Base-by-base conservation (phyloP, 2,329 filamentous ascomycete species). In the Elsinoe ampelina region DNA sequence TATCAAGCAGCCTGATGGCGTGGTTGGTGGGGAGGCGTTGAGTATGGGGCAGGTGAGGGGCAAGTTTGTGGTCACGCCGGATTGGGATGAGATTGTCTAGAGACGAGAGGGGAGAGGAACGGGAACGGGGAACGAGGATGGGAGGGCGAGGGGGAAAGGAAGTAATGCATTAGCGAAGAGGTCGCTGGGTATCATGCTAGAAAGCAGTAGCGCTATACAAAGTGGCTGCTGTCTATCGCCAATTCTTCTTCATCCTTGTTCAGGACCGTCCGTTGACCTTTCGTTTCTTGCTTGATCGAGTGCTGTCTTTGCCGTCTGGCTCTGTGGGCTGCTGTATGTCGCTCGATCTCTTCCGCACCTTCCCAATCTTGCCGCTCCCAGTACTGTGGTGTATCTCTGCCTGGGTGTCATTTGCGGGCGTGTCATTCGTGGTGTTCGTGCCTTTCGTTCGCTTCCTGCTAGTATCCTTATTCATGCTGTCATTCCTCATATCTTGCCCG, bases 1-100 rank as follows among this genome's bases (percentile, higher is more conserved):
- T 22, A 58, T 54, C 1, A 59, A 61, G 35, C 58, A 60, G 7
- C 55, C 69, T 13, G 67, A 68, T 43, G 58, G 64, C 11, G 57
- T 58, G 19, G 61, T 60, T 15, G 69, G 67, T 12, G 75, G 74
- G 1, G 71, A 73, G 57, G 75, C 77, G 36, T 77, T 77, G 68
- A 77, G 77, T 2, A 79, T 85, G 72, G 82, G 81, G 7, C 77
- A 82, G 63, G 73, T 85, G n/a, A 80, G 78, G 67, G 80, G 79
- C 55, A 84, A 83, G 68, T 83, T 84, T 64, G 79, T 84, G 1
- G 77, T 84, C 34, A 79, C 75, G 52, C 82, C 82, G 12, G 76
- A 85, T 65, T 84, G 80, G 78, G 72, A 73, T 47, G 72, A 76
- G 63, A 75, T 83, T 59, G 67, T 77, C 57, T 56, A 55, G 52